phyloP scores from a whole-genome alignment of 495 filamentous ascomycete genomes.

The Xylaria venustula region DNA sequence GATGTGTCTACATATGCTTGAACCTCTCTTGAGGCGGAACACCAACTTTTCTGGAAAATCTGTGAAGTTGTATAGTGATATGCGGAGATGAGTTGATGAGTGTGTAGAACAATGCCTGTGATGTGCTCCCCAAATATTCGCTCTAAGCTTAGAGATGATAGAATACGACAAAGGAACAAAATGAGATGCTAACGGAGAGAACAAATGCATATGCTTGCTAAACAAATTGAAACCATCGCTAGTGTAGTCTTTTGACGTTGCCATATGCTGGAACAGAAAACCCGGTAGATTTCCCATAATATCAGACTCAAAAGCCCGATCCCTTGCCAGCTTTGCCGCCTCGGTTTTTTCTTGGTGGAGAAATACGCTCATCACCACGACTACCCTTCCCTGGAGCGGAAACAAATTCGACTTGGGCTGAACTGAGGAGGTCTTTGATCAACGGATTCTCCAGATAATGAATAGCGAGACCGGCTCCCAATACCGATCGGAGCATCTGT shows the following conservation, averaged over 20 bases:
- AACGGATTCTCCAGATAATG: conserved; percentile 82
- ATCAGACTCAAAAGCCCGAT: background rate
- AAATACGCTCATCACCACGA: conserved; percentile 6
- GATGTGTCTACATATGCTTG: background rate
- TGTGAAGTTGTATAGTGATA: background rate
- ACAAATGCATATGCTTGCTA: background rate
- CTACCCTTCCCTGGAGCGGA: conserved; percentile 17
- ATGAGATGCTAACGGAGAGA: background rate
- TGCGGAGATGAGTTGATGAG: background rate
- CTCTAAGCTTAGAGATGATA: background rate
- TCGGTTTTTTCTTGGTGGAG: conserved; percentile 12
- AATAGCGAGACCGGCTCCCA: conserved; percentile 75
- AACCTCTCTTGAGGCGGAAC: background rate
- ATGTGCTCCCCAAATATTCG: background rate
- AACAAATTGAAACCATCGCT: background rate
- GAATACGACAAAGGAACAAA: background rate
- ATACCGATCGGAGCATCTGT: conserved; percentile 69
- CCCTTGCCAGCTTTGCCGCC: conserved; percentile 5
- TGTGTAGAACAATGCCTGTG: background rate
- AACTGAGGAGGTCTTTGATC: conserved; percentile 66
- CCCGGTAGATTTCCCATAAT: too few species aligned
- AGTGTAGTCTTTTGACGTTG: conserved; percentile 1
- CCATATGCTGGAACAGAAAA: too few species aligned
- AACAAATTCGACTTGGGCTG: conserved; percentile 33
- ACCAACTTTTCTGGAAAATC: background rate